Conservation (phyloP, 768 basidiomycete species). For the Mycena floridula region DNA sequence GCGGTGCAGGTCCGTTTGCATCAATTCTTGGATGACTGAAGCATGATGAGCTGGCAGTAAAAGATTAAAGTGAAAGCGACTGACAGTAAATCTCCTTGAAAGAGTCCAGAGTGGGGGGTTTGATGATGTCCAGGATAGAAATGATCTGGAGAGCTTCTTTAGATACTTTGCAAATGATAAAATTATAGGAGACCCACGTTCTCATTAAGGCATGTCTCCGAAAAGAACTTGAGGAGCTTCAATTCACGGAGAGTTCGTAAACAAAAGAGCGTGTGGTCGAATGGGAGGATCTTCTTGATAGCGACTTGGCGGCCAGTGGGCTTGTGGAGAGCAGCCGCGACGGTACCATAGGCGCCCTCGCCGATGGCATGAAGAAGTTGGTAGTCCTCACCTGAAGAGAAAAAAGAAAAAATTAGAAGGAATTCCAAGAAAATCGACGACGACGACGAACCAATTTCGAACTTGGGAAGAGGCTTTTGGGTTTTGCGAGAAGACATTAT, state of each 20-base stretch:
- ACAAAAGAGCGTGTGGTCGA: constrained; percentile 91
- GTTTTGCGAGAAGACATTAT: constrained; percentile 53
- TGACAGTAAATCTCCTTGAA: constrained; percentile 88
- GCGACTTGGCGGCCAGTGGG: constrained; percentile 82
- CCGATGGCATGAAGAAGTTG: constrained; percentile 69
- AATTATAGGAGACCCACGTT: constrained; percentile 41
- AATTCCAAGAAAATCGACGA: no score
- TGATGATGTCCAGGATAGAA: constrained; percentile 86
- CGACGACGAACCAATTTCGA: constrained; percentile 58
- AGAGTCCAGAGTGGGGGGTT: constrained; percentile 62
- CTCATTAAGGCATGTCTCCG: constrained; percentile 73
- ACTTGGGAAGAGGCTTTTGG: constrained; percentile 64
- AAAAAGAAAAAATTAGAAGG: constrained; percentile 2
- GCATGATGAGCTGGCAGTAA: no score
- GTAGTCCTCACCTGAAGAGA: constrained; percentile 58
- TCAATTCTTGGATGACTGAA: constrained; percentile 79
- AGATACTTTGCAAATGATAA: constrained; percentile 5
- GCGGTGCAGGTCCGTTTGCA: constrained; percentile 88
- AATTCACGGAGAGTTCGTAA: constrained; percentile 86
- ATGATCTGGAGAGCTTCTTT: constrained; percentile 56
- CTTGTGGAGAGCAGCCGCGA: constrained; percentile 82
- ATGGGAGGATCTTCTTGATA: constrained; percentile 93
- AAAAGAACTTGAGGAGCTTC: constrained; percentile 84
- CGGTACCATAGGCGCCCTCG: constrained; percentile 88
- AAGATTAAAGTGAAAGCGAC: constrained; percentile 2